Evolutionary conservation across 2,329 filamentous ascomycete species (phyloP), one percentile per base, ranked within the genome.

Genomic region (Westerdykella ornata): DNA sequence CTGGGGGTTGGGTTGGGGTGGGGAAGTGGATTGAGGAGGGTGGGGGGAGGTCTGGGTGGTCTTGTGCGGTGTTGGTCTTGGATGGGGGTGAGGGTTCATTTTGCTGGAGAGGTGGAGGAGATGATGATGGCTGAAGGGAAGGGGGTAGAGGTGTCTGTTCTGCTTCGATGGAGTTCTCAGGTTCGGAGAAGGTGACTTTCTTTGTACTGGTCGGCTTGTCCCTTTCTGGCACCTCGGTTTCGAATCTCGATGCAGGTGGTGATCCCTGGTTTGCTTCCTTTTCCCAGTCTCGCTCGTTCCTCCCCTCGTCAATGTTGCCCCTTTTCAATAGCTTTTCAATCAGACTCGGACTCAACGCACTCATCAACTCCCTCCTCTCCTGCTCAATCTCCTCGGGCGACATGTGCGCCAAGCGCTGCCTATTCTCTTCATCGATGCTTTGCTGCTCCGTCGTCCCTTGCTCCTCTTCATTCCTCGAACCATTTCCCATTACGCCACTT

Each of bases 401-500:
- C 92, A 98, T 96, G 18, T 74, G 72, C 12, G 81, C 81, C 35
- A 98, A 65, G 45, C 77, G 78, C 43, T 80, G 75, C 34, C 70
- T 78, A 57, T 97, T 98, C 63, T 97, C 88, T 51, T 81, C 75
- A 56, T 90, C 85, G 61, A 98, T 97, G 4, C 76, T 73, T 47
- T 71, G 70, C 56, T 78, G 80, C 58, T 95, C 88, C 33, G 75
- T 71, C 9, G 74, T 64, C 32, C 72, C 69, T 15, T 26, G 8
- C 7, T 26, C 7, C 22, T 26, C 12, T 26, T 26, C 22, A 7
- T 4, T 8, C 12, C 8, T 11, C 8, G 3, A 9, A 7, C 22
- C 22, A 4, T 4, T 9, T 26, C 22, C 22, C 22, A 9, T 11
- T 26, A 26, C 22, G 22, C 22, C 22, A 26, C 22, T 26, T 26